Base-by-base conservation (phyloP, 805 yeast species). In the Lipomyces kockii region DNA sequence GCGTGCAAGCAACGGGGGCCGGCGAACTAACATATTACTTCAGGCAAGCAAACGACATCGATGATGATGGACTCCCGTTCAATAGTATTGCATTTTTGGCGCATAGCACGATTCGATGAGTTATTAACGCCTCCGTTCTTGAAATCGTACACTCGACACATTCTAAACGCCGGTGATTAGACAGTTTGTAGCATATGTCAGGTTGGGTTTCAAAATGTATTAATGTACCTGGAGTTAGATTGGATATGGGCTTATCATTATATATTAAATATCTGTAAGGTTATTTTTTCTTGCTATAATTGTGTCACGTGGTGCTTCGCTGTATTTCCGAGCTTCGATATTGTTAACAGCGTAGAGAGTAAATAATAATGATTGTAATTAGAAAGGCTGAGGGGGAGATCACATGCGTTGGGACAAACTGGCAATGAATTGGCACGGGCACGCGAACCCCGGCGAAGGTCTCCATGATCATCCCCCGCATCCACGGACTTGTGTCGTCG, bases 61-160 rank as follows among this genome's bases (percentile, higher is more conserved):
- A 63, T 20, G 76, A 70, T 8, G 74, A 71, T 52, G 71, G 65
- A 17, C 58, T 77, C 20, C 76, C 73, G 49, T 74, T 76, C 62
- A 76, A 76, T 12, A 70, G 74, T 35, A 61, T 74, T 8, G 74
- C 71, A 12, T 61, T 77, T 71, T 58, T 74, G n/a, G 67, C 77
- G 8, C 78, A 77, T 63, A 73, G 73, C 53, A 64, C 70, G 27
- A 72, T 72, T 51, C 70, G 74, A 11, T 72, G 61, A 61, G 49
- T 17, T 35, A 1, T 2, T 35, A 3, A 35, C 14, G 39, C 39
- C 14, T 4, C 43, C 43, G 43, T 37, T 12, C 43, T 3, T 12
- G 43, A 37, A 14, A 37, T 1, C 5, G 17, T 37, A 37, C 5
- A 12, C 17, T 37, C 43, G 43, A 37, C 32, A 25, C 32, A 29